These are phyloP conservation scores for Hymenoscyphus repandus DNA, from an alignment of 2,329 filamentous ascomycete genomes.

Conservation along the genomic window DNA sequence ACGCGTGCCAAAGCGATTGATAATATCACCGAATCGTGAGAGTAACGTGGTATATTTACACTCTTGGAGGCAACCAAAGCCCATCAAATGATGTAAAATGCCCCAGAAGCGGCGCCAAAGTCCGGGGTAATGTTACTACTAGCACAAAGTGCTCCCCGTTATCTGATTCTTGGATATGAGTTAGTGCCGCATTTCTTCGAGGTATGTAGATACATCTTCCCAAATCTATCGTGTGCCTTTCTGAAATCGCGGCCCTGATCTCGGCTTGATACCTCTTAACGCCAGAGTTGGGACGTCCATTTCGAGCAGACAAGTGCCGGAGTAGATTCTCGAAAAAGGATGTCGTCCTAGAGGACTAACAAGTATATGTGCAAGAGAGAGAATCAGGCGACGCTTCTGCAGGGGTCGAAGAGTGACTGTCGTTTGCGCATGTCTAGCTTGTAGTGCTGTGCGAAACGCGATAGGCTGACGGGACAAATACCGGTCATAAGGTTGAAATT, in stretches of 20 bases:
- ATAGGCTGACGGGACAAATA: slow-evolving; percentile 6
- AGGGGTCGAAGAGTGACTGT: neutral
- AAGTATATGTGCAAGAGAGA: neutral
- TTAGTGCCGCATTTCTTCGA: too few relatives aligned
- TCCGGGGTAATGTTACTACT: neutral
- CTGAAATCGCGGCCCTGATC: too few relatives aligned
- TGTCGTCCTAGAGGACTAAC: too few relatives aligned
- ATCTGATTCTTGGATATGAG: neutral
- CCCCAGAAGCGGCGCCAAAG: neutral
- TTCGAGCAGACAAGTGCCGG: too few relatives aligned
- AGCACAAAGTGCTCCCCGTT: neutral
- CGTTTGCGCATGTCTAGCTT: neutral
- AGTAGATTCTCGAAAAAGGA: too few relatives aligned
- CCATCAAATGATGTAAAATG: slow-evolving; percentile 3
- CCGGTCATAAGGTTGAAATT: slow-evolving; percentile 11
- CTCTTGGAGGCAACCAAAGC: neutral
- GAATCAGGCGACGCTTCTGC: neutral
- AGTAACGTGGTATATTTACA: slow-evolving; percentile 11
- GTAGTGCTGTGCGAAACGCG: neutral
- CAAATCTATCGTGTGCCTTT: too few relatives aligned
- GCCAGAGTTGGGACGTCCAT: too few relatives aligned
- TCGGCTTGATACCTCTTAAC: too few relatives aligned
- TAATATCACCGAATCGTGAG: neutral
- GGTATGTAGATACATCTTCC: too few relatives aligned
- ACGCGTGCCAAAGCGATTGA: slow-evolving; percentile 1